phyloP scores from a whole-genome alignment of 2,329 filamentous ascomycete genomes.

The Fusarium vanettenii region DNA sequence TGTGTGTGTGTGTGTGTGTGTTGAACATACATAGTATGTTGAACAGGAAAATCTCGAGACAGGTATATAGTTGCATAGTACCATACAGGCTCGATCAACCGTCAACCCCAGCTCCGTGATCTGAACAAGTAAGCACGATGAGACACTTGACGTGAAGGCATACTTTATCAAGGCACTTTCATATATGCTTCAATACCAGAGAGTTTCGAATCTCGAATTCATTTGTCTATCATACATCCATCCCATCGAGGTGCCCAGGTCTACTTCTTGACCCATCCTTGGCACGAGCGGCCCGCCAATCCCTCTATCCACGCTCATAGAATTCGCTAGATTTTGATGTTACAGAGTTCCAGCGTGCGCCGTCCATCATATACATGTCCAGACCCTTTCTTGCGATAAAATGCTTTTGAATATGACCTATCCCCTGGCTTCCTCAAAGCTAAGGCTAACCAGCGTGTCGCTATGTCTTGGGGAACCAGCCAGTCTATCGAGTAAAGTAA shows the following conservation, averaged over 20 bases:
- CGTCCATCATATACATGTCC: conserved; percentile 6
- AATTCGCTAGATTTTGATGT: conserved; percentile 9
- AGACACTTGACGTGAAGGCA: background rate
- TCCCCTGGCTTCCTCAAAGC: background rate
- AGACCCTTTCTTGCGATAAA: background rate
- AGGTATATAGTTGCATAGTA: background rate
- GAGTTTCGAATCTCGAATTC: background rate
- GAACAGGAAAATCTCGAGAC: background rate
- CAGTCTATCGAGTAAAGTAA: conserved; percentile 18
- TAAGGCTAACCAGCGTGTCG: background rate
- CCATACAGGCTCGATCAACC: background rate
- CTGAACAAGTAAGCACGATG: background rate
- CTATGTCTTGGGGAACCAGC: background rate
- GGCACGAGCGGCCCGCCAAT: background rate
- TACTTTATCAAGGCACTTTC: background rate
- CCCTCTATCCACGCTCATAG: background rate
- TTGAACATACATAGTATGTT: too few relatives aligned
- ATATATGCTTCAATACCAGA: background rate
- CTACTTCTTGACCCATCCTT: background rate
- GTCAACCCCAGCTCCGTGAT: background rate
- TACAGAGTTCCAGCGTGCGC: conserved; percentile 2
- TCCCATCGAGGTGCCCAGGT: conserved; percentile 5
- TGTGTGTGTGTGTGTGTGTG: too few relatives aligned
- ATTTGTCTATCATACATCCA: conserved; percentile 26
- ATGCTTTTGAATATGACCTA: conserved; percentile 2